Evolutionary conservation across 768 basidiomycete genomes (phyloP), one percentile per base, ranked within the genome.

Genomic region (Cubamyces lactineus): DNA sequence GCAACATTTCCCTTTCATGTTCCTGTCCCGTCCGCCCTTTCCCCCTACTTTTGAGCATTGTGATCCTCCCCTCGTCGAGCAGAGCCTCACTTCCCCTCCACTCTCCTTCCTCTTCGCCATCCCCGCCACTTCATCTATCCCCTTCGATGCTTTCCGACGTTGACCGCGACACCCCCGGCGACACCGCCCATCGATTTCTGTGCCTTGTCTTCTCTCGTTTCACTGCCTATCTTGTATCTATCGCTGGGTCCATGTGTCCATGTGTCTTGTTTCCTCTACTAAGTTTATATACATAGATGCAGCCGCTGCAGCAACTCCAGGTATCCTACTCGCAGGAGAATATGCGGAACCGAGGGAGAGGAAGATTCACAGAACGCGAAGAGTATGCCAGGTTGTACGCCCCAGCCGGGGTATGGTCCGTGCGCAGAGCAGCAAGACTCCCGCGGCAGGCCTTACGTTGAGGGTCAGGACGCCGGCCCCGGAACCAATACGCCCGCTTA

Each of bases 151-250:
- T 41, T 57, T 49, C 63, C 59, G 58, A 64, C 58, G 53, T 55
- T 57, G 58, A 55, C 49, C 54, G 63, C 63, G 63, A 64, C 59
- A 57, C 63, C 53, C 34, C 26, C 53, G 48, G 24, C 48, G 34
- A 34, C 34, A 34, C 56, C 45, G 48, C 40, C 62, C 24, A 43
- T 56, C 30, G 23, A 41, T 41, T 52, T 48, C 40, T 5, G 17
- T 40, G 24, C 42, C 16, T 45, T 30, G 34, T 26, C 24, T 45
- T 43, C 43, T 16, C 26, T 45, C 46, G 19, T 26, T 21, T 39
- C 62, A 19, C 47, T 61, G 42, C 53, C 47, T 53, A 60, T 65
- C 61, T 58, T 69, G 68, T 67, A 69, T 69, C 64, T 69, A 66
- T 65, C 48, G 58, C 57, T 26, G 17, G 57, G 42, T 38, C 43